Evolutionary conservation across 768 basidiomycete genomes (phyloP).

Genomic region (Amanita exitialis): DNA sequence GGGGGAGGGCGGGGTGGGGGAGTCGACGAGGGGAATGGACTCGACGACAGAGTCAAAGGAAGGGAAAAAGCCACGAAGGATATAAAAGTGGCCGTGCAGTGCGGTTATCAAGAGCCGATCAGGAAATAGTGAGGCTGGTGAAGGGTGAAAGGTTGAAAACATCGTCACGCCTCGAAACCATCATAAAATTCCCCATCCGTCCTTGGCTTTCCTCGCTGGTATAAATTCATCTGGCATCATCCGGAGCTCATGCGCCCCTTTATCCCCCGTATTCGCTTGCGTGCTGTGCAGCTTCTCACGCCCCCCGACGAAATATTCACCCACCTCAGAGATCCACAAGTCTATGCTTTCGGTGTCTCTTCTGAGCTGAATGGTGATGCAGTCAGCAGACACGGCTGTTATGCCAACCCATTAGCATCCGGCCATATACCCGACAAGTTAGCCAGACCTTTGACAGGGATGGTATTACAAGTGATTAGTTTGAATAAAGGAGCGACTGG

Average conservation of each 20-base stretch:
- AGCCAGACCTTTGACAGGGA: not conserved
- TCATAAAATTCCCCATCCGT: constrained; percentile 6
- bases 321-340: not conserved
- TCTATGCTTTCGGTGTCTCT: not conserved
- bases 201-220: not conserved
- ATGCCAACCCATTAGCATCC: not conserved
- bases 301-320: constrained; percentile 2
- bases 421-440: too few species aligned
- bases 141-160: constrained; percentile 5
- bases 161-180: constrained; percentile 7
- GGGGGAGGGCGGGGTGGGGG: constrained; percentile 15
- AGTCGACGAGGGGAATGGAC: constrained; percentile 27
- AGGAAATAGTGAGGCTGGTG: constrained; percentile 7
- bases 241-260: not conserved
- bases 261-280: not conserved
- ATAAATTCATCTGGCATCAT: not conserved
- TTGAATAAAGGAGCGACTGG: constrained; percentile 38
- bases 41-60: constrained; percentile 27
- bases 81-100: constrained; percentile 13
- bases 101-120: constrained; percentile 8
- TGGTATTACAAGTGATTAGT: constrained; percentile 17
- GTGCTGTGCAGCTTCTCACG: constrained; percentile 1
- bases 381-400: not conserved
- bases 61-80: constrained; percentile 19
- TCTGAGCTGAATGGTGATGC: not conserved